These are phyloP conservation scores for Globisporangium camurandrum DNA, from an alignment of 352 stramenopile species.

Conservation along the genomic window DNA sequence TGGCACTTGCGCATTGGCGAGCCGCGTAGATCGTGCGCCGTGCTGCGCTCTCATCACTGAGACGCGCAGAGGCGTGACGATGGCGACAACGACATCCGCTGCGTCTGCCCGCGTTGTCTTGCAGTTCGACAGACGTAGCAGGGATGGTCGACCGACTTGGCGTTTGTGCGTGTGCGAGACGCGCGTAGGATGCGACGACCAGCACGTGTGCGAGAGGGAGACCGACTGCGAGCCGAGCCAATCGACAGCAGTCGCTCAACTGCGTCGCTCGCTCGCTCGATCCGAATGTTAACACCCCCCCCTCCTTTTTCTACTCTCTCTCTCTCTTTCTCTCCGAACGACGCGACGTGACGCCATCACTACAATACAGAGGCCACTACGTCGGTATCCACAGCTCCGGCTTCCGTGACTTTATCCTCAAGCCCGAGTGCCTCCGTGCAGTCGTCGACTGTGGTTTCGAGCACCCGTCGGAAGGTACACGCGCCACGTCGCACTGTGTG, in stretches of 20 bases:
- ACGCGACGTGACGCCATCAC: constrained; percentile 10
- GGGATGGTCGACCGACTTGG: too few species aligned
- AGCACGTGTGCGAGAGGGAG: constrained; percentile 4
- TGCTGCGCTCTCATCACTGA: neutral
- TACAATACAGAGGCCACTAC: constrained; percentile 93
- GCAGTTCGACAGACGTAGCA: too few species aligned
- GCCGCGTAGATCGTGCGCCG: neutral
- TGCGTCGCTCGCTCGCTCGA: constrained; percentile 10
- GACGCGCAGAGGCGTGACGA: neutral
- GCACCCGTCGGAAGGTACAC: constrained; percentile 97
- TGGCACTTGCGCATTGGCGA: neutral
- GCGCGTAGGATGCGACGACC: constrained; percentile 1
- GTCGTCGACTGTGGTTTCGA: constrained; percentile 99
- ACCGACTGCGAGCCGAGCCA: constrained; percentile 5
- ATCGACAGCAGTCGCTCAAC: constrained; percentile 3
- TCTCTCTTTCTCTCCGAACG: constrained; percentile 16
- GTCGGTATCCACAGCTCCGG: constrained; percentile 98
- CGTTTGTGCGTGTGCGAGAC: neutral
- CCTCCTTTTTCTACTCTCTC: constrained; percentile 78
- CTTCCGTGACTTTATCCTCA: constrained; percentile 99
- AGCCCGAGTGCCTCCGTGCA: constrained; percentile 97
- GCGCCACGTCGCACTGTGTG: too few species aligned
- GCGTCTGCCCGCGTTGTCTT: too few species aligned
- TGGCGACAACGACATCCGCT: neutral
- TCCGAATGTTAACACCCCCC: constrained; percentile 70